Conservation (phyloP, 257 asterid species). For the Solanum bulbocastanum region DNA sequence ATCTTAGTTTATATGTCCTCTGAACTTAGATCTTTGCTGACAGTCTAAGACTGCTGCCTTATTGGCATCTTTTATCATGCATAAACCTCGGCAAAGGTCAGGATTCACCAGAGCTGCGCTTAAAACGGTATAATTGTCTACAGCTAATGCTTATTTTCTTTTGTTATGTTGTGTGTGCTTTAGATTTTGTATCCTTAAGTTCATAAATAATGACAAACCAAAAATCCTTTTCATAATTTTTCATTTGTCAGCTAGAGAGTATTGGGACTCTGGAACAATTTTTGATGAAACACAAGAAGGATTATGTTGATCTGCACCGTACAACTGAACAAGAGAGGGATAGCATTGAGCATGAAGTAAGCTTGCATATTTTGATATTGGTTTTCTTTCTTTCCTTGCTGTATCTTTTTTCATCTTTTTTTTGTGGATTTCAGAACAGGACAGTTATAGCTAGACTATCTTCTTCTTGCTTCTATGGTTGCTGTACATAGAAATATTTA, state of each 20-base stretch:
- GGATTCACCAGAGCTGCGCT: conserved; percentile 74
- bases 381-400: not conserved
- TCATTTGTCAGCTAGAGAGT: conserved; percentile 54
- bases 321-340: conserved; percentile 89
- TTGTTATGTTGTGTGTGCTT: not conserved
- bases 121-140: conserved; percentile 41
- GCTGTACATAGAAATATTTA: not conserved
- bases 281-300: conserved; percentile 83
- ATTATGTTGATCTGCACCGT: conserved; percentile 78
- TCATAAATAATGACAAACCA: not conserved
- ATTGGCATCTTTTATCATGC: conserved; percentile 83
- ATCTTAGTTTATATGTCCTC: not conserved
- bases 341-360: conserved; percentile 90
- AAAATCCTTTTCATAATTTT: not conserved
- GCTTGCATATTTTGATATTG: not conserved
- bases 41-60: conserved; percentile 79
- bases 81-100: conserved; percentile 52
- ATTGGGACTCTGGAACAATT: conserved; percentile 64
- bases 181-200: not conserved
- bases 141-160: not conserved
- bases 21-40: conserved; percentile 11
- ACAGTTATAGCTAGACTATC: not conserved
- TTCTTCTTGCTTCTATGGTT: not conserved
- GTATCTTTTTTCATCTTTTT: not conserved
- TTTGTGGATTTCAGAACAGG: not conserved